A percentile compares a stretch with the other conserved stretches of the same genome.
Evolutionary conservation across 176 grass and related monocot species (phyloP).

Genomic region (Carex cristatella): DNA sequence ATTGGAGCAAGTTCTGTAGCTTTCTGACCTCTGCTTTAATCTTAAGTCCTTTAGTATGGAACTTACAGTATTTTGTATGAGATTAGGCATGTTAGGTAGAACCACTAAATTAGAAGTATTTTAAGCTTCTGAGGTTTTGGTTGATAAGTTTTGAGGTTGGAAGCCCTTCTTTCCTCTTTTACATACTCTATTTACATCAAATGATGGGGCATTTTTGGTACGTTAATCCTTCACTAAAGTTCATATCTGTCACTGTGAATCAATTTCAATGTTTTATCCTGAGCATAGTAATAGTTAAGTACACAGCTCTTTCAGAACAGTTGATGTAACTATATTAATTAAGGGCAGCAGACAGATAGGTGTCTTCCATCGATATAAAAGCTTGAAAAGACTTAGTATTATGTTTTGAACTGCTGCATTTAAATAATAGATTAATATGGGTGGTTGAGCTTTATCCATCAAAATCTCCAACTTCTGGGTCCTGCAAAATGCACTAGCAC

Average conservation of each 20-base stretch:
- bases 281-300: not conserved
- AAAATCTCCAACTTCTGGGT: constrained; percentile 3
- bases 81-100: not conserved
- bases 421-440: not conserved
- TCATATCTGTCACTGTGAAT: not conserved
- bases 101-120: not conserved
- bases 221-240: not conserved
- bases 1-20: not conserved
- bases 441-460: not conserved
- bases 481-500: not conserved
- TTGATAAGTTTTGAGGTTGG: not conserved
- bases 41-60: not conserved
- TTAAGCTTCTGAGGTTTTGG: not conserved
- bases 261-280: not conserved
- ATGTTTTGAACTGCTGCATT: not conserved
- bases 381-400: not conserved
- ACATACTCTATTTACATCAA: not conserved
- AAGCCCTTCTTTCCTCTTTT: not conserved
- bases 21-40: not conserved
- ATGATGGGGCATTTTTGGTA: not conserved
- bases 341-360: not conserved
- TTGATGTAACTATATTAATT: not conserved
- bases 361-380: constrained; percentile 7
- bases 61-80: not conserved
- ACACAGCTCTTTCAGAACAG: not conserved